Evolutionary conservation across 1,139 yeast species (phyloP).

Genomic region (Pichia sp.): DNA sequence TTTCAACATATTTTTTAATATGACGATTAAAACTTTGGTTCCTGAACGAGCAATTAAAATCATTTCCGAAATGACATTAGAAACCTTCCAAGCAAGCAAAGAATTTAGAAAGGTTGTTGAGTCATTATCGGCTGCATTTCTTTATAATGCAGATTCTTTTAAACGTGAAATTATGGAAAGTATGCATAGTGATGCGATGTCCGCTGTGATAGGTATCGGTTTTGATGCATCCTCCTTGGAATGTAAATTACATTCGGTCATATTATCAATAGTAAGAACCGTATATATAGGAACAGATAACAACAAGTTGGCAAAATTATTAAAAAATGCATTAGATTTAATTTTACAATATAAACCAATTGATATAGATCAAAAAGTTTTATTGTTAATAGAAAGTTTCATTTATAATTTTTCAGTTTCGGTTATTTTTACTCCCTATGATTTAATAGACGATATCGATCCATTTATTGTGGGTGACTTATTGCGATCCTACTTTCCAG

Average conservation of each 20-base stretch:
- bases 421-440: not conserved
- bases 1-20: constrained; percentile 5
- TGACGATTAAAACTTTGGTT: not conserved
- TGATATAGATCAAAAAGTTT: not conserved
- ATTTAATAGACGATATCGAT: not conserved
- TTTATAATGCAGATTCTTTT: not conserved
- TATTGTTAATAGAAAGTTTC: constrained; percentile 4
- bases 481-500: not conserved
- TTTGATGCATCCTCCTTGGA: not conserved
- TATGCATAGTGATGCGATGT: not conserved
- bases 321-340: not conserved
- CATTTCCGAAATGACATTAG: constrained; percentile 4
- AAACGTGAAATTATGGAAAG: not conserved
- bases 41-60: not conserved
- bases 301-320: not conserved
- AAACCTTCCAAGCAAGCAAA: not conserved
- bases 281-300: constrained; percentile 1
- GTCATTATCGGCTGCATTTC: constrained; percentile 1
- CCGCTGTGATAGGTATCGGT: not conserved
- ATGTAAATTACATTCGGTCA: constrained; percentile 1
- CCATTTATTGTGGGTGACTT: constrained; percentile 1
- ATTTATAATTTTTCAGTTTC: constrained; percentile 5
- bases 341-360: not conserved
- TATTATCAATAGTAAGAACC: constrained; percentile 1
- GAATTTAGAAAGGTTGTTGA: not conserved